phyloP scores from a whole-genome alignment of 2,329 filamentous ascomycete genomes.

The Peltaster fructicola region DNA sequence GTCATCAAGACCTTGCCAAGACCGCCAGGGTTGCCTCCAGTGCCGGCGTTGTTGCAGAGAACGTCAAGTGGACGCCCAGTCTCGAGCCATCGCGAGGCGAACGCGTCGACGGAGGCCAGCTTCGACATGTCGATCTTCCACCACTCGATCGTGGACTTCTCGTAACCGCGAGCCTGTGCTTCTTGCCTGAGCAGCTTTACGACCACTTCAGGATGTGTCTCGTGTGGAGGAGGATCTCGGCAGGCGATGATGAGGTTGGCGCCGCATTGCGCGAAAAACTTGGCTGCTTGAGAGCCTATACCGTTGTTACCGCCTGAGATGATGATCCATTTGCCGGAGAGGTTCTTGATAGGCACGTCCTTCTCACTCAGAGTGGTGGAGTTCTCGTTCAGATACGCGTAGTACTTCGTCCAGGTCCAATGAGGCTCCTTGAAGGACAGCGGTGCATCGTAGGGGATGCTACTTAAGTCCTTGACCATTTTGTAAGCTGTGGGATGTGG shows the following conservation, averaged over 20 bases:
- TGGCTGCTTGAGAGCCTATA: constrained; percentile 13
- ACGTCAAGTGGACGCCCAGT: constrained; percentile 8
- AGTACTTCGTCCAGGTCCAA: no score
- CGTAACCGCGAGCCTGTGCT: constrained; percentile 4
- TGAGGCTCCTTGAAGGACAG: no score
- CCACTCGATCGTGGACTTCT: constrained; percentile 4
- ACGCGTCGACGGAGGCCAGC: constrained; percentile 12
- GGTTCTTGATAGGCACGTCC: constrained; percentile 3
- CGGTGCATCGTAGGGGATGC: no score
- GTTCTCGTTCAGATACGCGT: no score
- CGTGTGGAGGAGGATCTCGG: constrained; percentile 10
- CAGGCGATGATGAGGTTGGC: constrained; percentile 15
- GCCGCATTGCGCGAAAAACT: constrained; percentile 12
- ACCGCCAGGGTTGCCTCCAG: constrained; percentile 6
- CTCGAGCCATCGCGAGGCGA: constrained; percentile 13
- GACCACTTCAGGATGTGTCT: constrained; percentile 10
- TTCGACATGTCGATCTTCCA: constrained; percentile 4
- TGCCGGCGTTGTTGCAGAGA: constrained; percentile 18
- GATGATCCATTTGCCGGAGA: constrained; percentile 6
- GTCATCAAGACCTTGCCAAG: constrained; percentile 6
- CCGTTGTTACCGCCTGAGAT: constrained; percentile 12
- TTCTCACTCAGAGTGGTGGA: constrained; percentile 1
- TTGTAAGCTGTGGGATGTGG: no score
- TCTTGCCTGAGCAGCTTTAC: constrained; percentile 10
- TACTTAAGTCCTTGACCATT: no score